phyloP scores from a whole-genome alignment of 2,329 filamentous ascomycete genomes.

The Ophiobolus disseminans region DNA sequence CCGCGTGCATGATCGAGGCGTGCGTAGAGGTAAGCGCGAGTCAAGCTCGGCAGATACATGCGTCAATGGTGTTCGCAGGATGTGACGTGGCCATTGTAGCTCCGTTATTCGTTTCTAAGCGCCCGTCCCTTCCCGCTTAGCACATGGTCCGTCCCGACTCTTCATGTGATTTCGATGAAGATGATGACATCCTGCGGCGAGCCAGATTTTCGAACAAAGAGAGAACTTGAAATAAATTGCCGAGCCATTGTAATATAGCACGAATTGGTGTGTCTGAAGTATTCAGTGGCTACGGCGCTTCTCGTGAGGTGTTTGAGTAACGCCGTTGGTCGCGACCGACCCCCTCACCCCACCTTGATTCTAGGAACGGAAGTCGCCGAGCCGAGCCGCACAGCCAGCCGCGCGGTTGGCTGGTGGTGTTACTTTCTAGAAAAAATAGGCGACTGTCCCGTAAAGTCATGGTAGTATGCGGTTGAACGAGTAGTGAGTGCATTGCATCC shows the following conservation, averaged over 20 bases:
- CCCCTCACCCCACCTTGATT: too few species aligned
- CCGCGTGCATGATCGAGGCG: background rate
- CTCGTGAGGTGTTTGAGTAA: too few species aligned
- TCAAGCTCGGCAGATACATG: background rate
- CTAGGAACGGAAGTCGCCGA: too few species aligned
- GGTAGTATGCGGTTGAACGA: background rate
- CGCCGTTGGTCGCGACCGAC: too few species aligned
- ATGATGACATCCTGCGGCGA: background rate
- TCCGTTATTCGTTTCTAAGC: background rate
- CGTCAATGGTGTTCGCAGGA: background rate
- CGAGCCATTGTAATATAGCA: too few species aligned
- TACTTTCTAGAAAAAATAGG: constrained; percentile 4
- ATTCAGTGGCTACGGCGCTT: too few species aligned
- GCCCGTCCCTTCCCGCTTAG: background rate
- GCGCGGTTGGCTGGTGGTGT: constrained; percentile 15
- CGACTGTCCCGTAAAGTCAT: background rate
- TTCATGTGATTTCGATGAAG: too few species aligned
- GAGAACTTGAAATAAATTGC: too few species aligned
- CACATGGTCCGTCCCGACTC: background rate
- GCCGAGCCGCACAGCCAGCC: constrained; percentile 17
- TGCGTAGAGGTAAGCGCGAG: background rate
- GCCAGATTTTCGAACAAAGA: background rate
- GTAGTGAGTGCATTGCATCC: constrained; percentile 10
- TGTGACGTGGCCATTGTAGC: background rate
- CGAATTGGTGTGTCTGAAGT: too few species aligned